Percentiles rank a stretch among this genome's conserved stretches.
phyloP scores from a whole-genome alignment of 495 filamentous ascomycete species.

The Daldinia childiae region DNA sequence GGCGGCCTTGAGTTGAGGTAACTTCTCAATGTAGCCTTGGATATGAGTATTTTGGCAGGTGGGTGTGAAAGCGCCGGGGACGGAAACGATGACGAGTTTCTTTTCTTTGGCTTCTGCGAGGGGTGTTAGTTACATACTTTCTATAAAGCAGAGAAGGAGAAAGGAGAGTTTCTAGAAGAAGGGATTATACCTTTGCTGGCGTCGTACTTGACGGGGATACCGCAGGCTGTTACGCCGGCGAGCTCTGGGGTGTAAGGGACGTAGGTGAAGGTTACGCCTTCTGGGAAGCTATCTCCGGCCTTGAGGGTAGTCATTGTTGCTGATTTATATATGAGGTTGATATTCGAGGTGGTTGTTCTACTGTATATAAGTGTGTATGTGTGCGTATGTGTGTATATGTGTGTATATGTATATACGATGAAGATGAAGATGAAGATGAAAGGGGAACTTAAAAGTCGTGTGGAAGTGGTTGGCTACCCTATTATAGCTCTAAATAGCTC shows the following conservation, averaged over 20 bases:
- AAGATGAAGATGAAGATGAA: neutral
- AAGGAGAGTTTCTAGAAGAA: too few relatives aligned
- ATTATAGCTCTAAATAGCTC: constrained; percentile 1
- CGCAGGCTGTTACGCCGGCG: constrained; percentile 74
- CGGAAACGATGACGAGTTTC: constrained; percentile 90
- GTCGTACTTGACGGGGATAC: constrained; percentile 79
- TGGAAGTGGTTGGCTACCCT: neutral
- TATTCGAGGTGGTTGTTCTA: neutral
- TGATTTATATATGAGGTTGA: neutral
- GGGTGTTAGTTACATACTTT: constrained; percentile 12
- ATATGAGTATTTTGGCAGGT: constrained; percentile 89
- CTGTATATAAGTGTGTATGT: too few relatives aligned
- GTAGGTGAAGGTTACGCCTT: constrained; percentile 81
- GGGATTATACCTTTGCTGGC: constrained; percentile 71
- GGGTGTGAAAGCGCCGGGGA: constrained; percentile 96
- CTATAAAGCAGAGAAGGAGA: too few relatives aligned
- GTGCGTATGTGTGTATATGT: too few relatives aligned
- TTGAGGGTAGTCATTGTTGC: constrained; percentile 73
- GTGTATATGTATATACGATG: too few relatives aligned
- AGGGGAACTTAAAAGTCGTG: neutral
- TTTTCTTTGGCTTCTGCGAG: constrained; percentile 80
- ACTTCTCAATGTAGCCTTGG: constrained; percentile 82
- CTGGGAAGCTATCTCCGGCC: constrained; percentile 84
- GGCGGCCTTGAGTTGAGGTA: constrained; percentile 77
- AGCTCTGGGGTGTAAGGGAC: constrained; percentile 73